Evolutionary conservation across 2,329 filamentous ascomycete species (phyloP).

Genomic region (Berkeleyomyces basicola): DNA sequence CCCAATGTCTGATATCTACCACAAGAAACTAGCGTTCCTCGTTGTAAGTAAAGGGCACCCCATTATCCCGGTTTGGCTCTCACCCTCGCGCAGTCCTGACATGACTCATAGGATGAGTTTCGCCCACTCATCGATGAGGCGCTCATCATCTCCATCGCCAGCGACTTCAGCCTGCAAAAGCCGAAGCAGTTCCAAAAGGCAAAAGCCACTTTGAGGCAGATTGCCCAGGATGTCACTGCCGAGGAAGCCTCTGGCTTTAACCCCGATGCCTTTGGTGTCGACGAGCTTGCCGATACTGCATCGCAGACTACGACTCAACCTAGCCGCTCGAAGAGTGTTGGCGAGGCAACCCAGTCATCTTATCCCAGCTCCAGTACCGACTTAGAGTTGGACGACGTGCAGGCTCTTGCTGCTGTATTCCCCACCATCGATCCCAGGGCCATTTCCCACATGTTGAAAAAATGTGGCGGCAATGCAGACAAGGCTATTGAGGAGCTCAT

Average conservation of each 20-base stretch:
- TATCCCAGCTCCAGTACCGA: conserved; percentile 3
- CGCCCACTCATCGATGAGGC: conserved; percentile 61
- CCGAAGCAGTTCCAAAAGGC: conserved; percentile 35
- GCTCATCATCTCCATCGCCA: conserved; percentile 57
- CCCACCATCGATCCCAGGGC: not conserved
- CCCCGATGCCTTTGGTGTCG: conserved; percentile 38
- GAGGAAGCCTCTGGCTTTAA: conserved; percentile 68
- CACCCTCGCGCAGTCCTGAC: not conserved
- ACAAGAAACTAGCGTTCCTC: not conserved
- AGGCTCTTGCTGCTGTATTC: conserved; percentile 10
- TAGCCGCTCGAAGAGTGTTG: conserved; percentile 5
- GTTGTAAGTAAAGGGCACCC: not conserved
- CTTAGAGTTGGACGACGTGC: not conserved
- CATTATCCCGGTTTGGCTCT: too few species aligned
- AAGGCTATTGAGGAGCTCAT: conserved; percentile 63
- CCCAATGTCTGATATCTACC: conserved; percentile 4
- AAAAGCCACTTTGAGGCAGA: conserved; percentile 40
- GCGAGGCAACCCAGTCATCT: conserved; percentile 8
- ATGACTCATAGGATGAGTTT: conserved; percentile 43
- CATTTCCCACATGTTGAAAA: conserved; percentile 1
- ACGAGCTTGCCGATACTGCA: conserved; percentile 12
- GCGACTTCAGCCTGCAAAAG: conserved; percentile 51
- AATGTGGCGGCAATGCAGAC: not conserved
- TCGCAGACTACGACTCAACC: conserved; percentile 7
- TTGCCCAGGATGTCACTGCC: conserved; percentile 45